phyloP scores from a whole-genome alignment of 495 filamentous ascomycete genomes.

The Penicillium canariense region DNA sequence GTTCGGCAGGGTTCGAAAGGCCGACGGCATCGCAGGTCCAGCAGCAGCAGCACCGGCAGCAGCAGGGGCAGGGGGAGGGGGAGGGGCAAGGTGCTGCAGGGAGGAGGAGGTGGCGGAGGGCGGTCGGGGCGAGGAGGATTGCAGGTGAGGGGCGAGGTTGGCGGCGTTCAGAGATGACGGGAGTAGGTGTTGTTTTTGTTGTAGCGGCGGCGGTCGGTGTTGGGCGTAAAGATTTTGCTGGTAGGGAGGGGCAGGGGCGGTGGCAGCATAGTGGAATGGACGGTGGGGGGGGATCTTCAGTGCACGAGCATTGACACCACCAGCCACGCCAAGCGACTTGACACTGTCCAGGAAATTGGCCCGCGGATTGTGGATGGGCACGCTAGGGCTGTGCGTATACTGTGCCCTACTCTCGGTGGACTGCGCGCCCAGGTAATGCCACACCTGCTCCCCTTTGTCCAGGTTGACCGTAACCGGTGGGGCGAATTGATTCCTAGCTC shows the following conservation, averaged over 20 bases:
- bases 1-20: slow-evolving; percentile 48
- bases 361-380: slow-evolving; percentile 53
- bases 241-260: slow-evolving; percentile 32
- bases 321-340: slow-evolving; percentile 43
- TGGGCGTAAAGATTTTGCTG: slow-evolving; percentile 34
- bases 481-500: slow-evolving; percentile 38
- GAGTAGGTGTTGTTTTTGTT: slow-evolving; percentile 9
- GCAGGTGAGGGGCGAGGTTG: slow-evolving; percentile 25
- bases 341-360: slow-evolving; percentile 59
- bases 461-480: slow-evolving; percentile 64
- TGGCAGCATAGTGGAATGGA: slow-evolving; percentile 33
- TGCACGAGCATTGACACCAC: slow-evolving; percentile 25
- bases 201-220: slow-evolving; percentile 13
- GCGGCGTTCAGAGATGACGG: not conserved
- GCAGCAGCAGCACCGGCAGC: slow-evolving; percentile 41
- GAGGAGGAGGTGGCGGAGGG: slow-evolving; percentile 22
- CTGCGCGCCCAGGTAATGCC: slow-evolving; percentile 82
- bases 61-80: slow-evolving; percentile 33
- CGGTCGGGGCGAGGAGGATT: slow-evolving; percentile 25
- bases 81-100: slow-evolving; percentile 39
- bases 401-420: slow-evolving; percentile 92
- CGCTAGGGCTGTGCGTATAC: slow-evolving; percentile 78
- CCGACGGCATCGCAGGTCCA: slow-evolving; percentile 50
- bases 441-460: slow-evolving; percentile 67
- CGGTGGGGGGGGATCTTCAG: slow-evolving; percentile 41